These are phyloP conservation scores for Cyclostephanos tholiformis DNA, from an alignment of 108 stramenopile genomes.

Conservation along the genomic window DNA sequence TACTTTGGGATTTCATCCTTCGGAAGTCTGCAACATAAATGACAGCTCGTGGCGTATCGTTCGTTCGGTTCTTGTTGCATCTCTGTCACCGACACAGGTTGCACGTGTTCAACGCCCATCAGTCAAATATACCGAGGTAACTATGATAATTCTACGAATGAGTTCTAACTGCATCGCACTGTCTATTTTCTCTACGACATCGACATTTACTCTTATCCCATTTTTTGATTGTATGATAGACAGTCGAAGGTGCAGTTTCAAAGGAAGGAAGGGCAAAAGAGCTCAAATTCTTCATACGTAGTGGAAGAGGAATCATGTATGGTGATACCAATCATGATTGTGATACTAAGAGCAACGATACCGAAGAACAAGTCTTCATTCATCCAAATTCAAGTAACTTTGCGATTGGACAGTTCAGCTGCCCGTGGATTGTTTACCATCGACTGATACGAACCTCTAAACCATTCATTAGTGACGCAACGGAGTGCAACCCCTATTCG, in stretches of 20 bases:
- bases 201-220: not conserved
- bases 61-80: constrained; percentile 64
- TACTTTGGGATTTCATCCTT: constrained; percentile 51
- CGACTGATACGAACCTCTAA: constrained; percentile 88
- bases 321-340: constrained; percentile 13
- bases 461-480: constrained; percentile 89
- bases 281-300: constrained; percentile 15
- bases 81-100: constrained; percentile 74
- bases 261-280: constrained; percentile 12
- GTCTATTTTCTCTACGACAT: not conserved
- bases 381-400: constrained; percentile 90
- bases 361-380: constrained; percentile 89
- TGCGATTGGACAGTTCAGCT: constrained; percentile 76
- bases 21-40: constrained; percentile 64
- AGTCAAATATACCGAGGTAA: constrained; percentile 74
- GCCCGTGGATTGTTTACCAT: constrained; percentile 94
- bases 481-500: constrained; percentile 89
- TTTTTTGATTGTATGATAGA: constrained; percentile 10
- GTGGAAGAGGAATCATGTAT: constrained; percentile 24
- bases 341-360: constrained; percentile 4
- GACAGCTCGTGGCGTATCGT: constrained; percentile 76
- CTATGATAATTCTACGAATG: not conserved
- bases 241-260: constrained; percentile 78
- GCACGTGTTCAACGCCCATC: constrained; percentile 74
- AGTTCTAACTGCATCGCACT: not conserved